Base-by-base conservation (phyloP, 2,329 filamentous ascomycete genomes). In the Diaporthe capsici region DNA sequence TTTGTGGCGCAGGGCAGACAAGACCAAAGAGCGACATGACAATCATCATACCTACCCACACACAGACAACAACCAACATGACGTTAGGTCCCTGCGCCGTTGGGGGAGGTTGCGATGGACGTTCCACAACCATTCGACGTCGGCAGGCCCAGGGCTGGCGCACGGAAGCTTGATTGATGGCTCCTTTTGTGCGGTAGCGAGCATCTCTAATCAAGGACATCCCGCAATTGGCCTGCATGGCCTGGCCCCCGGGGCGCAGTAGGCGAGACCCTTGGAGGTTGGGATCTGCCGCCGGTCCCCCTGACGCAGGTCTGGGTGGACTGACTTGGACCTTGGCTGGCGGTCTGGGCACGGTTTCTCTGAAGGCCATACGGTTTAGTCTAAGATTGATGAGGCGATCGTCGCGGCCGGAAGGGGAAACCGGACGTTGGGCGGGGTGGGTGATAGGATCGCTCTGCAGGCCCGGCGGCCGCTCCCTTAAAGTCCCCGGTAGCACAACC, bases 241-340 rank as follows among this genome's bases (percentile, higher is more conserved):
- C 34, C 34, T 34, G 22, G n/a, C 15, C n/a, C 17, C 17, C n/a
- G 65, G 65, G 15, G 8, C 13, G 12, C 15, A 3, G 34, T 68
- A 68, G 65, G 65, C 65, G 65, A 68, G 65, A 42, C 65, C 65
- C 65, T 44, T 68, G 65, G 65, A 68, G 65, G 65, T 68, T 68
- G 65, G 22, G 65, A 68, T 68, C 65, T 53, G 31, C 65, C 65
- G 65, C 65, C 65, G 65, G 65, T 51, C 22, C 65, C 63, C 65
- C 65, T 68, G 65, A 68, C 34, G 20, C 39, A 39, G 6, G 15
- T 7, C 2, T 5, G 28, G n/a, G 47, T 31, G 31, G 65, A 20
- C 65, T 68, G 61, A 42, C 58, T 42, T 58, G n/a, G 20, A 10
- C 37, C 37, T 20, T 39, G 20, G 22, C 44, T 51, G 63, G 28